Percentiles rank a stretch among this genome's conserved stretches.
Evolutionary conservation across 148 eudicot species (phyloP).

Genomic region (Mesembryanthemum crystallinum): DNA sequence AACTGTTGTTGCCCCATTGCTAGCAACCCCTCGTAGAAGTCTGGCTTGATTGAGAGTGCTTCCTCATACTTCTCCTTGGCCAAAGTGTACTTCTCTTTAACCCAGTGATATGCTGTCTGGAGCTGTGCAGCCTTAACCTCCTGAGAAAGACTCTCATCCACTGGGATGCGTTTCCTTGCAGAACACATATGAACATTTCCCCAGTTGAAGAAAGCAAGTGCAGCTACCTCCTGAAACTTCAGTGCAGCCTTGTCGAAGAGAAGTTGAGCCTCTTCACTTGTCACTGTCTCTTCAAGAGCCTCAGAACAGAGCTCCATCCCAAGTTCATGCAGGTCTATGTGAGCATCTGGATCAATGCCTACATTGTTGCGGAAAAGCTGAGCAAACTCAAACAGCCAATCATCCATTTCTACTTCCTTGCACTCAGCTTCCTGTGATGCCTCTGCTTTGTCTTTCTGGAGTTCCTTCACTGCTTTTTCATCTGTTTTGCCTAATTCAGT

Average conservation of each 20-base stretch:
- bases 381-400: slow-evolving; percentile 93
- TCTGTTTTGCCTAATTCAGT: slow-evolving; percentile 51
- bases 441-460: slow-evolving; percentile 44
- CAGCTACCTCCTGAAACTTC: slow-evolving; percentile 94
- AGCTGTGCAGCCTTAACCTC: slow-evolving; percentile 61
- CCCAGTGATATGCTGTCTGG: slow-evolving; percentile 83
- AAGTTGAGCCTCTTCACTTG: slow-evolving; percentile 83
- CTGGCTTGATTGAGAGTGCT: slow-evolving; percentile 77
- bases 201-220: slow-evolving; percentile 93
- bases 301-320: slow-evolving; percentile 96
- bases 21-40: slow-evolving; percentile 84
- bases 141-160: slow-evolving; percentile 64
- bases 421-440: slow-evolving; percentile 54
- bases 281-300: slow-evolving; percentile 89
- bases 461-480: slow-evolving; percentile 33
- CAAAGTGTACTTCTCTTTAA: slow-evolving; percentile 66
- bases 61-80: slow-evolving; percentile 84
- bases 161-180: slow-evolving; percentile 78
- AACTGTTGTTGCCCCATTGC: slow-evolving; percentile 97
- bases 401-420: slow-evolving; percentile 89
- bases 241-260: slow-evolving; percentile 84
- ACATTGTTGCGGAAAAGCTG: slow-evolving; percentile 81
- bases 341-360: slow-evolving; percentile 96
- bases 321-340: slow-evolving; percentile 84
- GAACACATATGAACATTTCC: slow-evolving; percentile 98